phyloP scores from a whole-genome alignment of 225 moss, liverwort and hornwort species.

The Pleurozium schreberi region DNA sequence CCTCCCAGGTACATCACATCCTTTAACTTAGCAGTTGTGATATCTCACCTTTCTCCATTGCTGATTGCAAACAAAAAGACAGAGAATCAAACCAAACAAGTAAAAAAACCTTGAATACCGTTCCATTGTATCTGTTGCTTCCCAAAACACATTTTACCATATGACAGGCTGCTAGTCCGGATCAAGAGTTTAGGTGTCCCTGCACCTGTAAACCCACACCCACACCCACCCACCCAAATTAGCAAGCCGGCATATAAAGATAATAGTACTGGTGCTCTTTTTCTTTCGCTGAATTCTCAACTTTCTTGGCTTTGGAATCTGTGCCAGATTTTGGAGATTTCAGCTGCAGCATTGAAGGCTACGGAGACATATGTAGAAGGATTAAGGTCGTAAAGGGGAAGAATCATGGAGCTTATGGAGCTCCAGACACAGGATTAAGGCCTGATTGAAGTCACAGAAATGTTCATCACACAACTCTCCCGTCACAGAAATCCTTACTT shows the following conservation, averaged over 20 bases:
- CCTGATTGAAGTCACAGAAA: neutral
- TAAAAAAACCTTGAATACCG: neutral
- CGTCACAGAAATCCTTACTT: slow-evolving; percentile 14
- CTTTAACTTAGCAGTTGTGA: neutral
- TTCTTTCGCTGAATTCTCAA: neutral
- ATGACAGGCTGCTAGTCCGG: neutral
- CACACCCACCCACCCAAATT: too few relatives aligned
- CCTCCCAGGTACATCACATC: neutral
- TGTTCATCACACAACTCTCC: slow-evolving; percentile 41
- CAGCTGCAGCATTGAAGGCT: slow-evolving; percentile 28
- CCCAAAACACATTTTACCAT: neutral
- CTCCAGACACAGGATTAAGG: neutral
- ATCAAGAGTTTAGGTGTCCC: neutral
- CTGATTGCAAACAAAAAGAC: neutral
- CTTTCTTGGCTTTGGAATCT: neutral
- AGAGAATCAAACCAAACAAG: neutral
- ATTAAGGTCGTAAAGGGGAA: neutral
- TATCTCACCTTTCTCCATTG: too few relatives aligned
- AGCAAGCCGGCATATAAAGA: neutral
- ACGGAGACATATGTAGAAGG: slow-evolving; percentile 21
- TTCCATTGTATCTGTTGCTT: neutral
- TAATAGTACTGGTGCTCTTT: neutral
- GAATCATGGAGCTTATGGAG: neutral
- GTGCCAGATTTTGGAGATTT: slow-evolving; percentile 24
- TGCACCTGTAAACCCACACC: too few relatives aligned